phyloP scores from a whole-genome alignment of 345 rosid species.

The Salix brachista region DNA sequence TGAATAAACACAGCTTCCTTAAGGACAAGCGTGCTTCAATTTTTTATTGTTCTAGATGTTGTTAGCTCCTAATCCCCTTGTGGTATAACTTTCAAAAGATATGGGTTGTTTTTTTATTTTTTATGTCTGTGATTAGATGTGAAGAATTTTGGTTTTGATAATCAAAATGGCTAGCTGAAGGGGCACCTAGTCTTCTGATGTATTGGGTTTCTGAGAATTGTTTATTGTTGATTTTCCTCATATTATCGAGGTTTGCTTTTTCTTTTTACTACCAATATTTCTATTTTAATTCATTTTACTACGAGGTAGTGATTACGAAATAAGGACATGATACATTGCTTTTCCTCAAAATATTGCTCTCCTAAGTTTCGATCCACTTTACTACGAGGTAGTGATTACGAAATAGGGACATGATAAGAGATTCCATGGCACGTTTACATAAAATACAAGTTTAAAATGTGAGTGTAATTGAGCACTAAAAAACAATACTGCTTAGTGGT shows the following conservation, averaged over 20 bases:
- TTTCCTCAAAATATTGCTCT: no score
- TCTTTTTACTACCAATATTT: background rate
- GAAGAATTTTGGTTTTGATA: background rate
- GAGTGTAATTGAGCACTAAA: constrained; percentile 4
- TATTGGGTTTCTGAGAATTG: background rate
- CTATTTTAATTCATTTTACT: no score
- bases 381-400: constrained; percentile 4
- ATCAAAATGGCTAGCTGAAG: background rate
- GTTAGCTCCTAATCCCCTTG: background rate
- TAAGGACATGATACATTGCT: background rate
- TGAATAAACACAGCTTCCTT: background rate
- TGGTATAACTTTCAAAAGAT: background rate
- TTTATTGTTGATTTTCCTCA: background rate
- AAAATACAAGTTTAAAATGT: background rate
- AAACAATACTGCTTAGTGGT: background rate
- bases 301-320: constrained; percentile 4
- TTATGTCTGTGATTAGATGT: background rate
- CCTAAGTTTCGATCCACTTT: background rate
- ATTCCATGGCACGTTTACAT: background rate
- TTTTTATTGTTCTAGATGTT: background rate
- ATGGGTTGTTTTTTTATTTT: background rate
- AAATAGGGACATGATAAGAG: constrained; percentile 2
- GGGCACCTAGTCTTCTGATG: background rate
- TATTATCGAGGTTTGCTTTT: background rate
- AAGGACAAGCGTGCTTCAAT: background rate